phyloP scores from a whole-genome alignment of 352 stramenopile genomes.

The Bremia lactucae region DNA sequence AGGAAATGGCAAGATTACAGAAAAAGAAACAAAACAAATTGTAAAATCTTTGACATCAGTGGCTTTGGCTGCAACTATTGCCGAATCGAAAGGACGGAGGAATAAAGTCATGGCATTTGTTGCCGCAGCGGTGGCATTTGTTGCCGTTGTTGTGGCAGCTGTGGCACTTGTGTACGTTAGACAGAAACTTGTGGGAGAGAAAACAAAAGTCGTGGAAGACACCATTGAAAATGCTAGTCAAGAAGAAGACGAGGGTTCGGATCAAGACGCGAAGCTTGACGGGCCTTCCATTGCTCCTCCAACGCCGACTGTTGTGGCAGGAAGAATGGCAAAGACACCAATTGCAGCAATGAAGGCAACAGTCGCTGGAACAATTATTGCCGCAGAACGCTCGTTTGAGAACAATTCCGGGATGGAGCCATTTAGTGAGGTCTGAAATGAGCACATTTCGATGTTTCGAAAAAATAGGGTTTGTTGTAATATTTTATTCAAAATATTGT shows the following conservation, averaged over 20 bases:
- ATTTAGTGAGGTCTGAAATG: too few relatives aligned
- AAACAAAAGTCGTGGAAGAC: conserved; percentile 4
- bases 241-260: conserved; percentile 5
- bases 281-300: conserved; percentile 2
- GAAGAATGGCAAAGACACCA: conserved; percentile 9
- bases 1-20: not conserved
- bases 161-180: conserved; percentile 11
- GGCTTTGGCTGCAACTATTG: conserved; percentile 6
- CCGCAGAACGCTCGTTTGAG: too few relatives aligned
- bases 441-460: too few relatives aligned
- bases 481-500: too few relatives aligned
- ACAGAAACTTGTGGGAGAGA: conserved; percentile 8
- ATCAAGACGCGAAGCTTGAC: conserved; percentile 1
- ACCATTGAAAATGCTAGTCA: not conserved
- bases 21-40: conserved; percentile 9
- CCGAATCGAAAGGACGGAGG: conserved; percentile 1
- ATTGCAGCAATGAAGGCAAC: conserved; percentile 6
- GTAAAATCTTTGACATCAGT: not conserved
- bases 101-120: conserved; percentile 8
- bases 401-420: too few relatives aligned
- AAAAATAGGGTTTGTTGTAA: too few relatives aligned
- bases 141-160: conserved; percentile 10
- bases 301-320: conserved; percentile 10
- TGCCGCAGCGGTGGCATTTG: conserved; percentile 12
- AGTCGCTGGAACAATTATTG: too few relatives aligned